Conservation (phyloP, 352 stramenopile genomes). For the Pythium dissimile region DNA sequence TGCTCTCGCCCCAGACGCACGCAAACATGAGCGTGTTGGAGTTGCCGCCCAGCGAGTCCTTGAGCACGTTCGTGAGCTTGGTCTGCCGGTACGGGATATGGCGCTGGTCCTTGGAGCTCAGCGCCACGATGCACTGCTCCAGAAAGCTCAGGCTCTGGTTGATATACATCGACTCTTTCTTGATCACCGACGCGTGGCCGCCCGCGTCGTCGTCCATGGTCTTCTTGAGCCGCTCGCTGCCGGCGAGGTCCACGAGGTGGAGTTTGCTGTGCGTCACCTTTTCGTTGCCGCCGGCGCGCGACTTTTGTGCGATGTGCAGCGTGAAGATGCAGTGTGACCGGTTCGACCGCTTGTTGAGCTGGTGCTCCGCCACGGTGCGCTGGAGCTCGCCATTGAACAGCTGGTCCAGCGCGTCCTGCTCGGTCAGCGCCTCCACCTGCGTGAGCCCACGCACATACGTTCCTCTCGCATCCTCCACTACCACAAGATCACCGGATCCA, state of each 20-base stretch:
- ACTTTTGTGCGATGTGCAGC: slow-evolving; percentile 90
- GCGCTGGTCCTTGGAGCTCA: slow-evolving; percentile 59
- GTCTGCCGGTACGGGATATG: slow-evolving; percentile 94
- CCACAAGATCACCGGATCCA: slow-evolving; percentile 59
- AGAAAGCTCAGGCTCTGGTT: slow-evolving; percentile 96
- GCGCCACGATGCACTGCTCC: slow-evolving; percentile 92
- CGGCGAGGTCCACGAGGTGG: slow-evolving; percentile 94
- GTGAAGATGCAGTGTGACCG: slow-evolving; percentile 93
- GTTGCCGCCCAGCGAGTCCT: slow-evolving; percentile 94
- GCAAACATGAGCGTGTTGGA: slow-evolving; percentile 95
- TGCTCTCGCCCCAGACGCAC: slow-evolving; percentile 91
- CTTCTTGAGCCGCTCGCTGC: slow-evolving; percentile 93
- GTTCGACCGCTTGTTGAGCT: slow-evolving; percentile 94
- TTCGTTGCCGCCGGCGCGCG: slow-evolving; percentile 61
- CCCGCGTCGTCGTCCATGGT: slow-evolving; percentile 64
- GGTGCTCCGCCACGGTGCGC: slow-evolving; percentile 91
- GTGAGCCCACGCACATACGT: slow-evolving; percentile 88
- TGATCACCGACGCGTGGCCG: slow-evolving; percentile 60
- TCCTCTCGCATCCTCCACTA: slow-evolving; percentile 78
- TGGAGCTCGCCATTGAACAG: slow-evolving; percentile 91
- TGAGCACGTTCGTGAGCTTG: slow-evolving; percentile 93
- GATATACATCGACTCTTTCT: slow-evolving; percentile 97
- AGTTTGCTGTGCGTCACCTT: slow-evolving; percentile 87
- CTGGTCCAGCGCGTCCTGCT: slow-evolving; percentile 90
- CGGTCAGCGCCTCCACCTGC: slow-evolving; percentile 65